These are phyloP conservation scores for Datura wrightii DNA, from an alignment of 257 asterid genomes.

Conservation along the genomic window DNA sequence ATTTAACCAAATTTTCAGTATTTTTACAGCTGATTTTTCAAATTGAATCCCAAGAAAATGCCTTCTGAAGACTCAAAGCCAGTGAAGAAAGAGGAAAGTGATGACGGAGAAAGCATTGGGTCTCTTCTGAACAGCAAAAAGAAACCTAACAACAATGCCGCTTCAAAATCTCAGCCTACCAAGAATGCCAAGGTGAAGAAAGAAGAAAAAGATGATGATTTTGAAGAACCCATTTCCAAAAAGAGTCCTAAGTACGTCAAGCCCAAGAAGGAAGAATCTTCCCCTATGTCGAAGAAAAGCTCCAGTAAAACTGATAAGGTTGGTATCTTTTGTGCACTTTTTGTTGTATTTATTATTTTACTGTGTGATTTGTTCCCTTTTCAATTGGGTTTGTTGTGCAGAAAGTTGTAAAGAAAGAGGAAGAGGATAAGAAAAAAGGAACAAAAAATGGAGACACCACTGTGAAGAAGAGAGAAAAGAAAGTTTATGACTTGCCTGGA, in stretches of 20 bases:
- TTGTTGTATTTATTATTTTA: neutral
- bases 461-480: conserved; percentile 64
- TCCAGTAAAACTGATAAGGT: conserved; percentile 39
- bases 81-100: conserved; percentile 51
- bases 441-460: conserved; percentile 46
- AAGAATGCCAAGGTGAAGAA: conserved; percentile 44
- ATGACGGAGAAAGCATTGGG: conserved; percentile 46
- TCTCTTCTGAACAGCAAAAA: conserved; percentile 38
- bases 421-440: conserved; percentile 45
- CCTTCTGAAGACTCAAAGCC: conserved; percentile 39
- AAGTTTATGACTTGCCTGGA: conserved; percentile 81
- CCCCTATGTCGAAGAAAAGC: neutral
- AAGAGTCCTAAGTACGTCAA: conserved; percentile 10
- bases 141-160: conserved; percentile 46
- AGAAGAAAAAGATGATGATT: conserved; percentile 60
- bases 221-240: conserved; percentile 41
- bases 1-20: neutral
- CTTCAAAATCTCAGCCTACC: conserved; percentile 43
- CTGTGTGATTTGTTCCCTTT: conserved; percentile 1
- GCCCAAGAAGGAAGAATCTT: conserved; percentile 11
- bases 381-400: neutral
- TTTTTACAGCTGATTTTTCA: neutral
- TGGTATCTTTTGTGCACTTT: neutral
- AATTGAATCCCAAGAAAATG: conserved; percentile 37
- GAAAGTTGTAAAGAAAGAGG: conserved; percentile 43